phyloP scores from a whole-genome alignment of 768 basidiomycete species.

The Lactifluus pinguis region DNA sequence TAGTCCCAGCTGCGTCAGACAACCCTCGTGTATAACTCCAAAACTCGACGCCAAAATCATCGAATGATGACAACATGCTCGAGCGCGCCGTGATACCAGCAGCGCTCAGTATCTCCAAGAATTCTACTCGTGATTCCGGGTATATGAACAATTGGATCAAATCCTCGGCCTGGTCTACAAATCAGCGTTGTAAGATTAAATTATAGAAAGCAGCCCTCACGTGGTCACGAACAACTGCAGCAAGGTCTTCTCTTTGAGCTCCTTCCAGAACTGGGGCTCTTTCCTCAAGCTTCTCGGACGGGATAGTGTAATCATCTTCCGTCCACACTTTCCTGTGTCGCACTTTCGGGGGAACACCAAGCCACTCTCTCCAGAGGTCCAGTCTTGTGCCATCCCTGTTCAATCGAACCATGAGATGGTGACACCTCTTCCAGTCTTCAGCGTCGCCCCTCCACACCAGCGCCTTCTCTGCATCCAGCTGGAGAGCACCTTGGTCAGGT shows the following conservation, averaged over 20 bases:
- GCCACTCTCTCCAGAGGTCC: conserved; percentile 70
- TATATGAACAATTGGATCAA: conserved; percentile 57
- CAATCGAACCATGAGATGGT: conserved; percentile 40
- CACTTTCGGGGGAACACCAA: conserved; percentile 33
- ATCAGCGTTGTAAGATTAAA: not conserved
- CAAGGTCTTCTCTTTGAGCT: conserved; percentile 31
- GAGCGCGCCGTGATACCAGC: conserved; percentile 26
- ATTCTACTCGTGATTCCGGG: conserved; percentile 65
- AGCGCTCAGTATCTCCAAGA: conserved; percentile 43
- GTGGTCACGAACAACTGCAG: conserved; percentile 45
- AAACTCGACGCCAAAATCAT: conserved; percentile 39
- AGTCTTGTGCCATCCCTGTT: conserved; percentile 64
- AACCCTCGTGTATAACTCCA: conserved; percentile 46
- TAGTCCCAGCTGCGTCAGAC: not conserved
- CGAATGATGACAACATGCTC: conserved; percentile 27
- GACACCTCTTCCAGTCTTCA: conserved; percentile 55
- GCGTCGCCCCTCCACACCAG: conserved; percentile 47
- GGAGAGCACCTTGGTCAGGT: not conserved
- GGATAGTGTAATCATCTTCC: conserved; percentile 32
- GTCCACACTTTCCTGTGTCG: conserved; percentile 36
- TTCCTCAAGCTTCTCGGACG: conserved; percentile 10
- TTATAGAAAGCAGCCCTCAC: conserved; percentile 34
- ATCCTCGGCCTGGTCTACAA: conserved; percentile 37
- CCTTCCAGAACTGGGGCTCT: not conserved
- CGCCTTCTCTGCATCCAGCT: conserved; percentile 7